Base-by-base conservation (phyloP, 371 early-diverging fungal genomes). In the Caulochytrium protostelioides region DNA sequence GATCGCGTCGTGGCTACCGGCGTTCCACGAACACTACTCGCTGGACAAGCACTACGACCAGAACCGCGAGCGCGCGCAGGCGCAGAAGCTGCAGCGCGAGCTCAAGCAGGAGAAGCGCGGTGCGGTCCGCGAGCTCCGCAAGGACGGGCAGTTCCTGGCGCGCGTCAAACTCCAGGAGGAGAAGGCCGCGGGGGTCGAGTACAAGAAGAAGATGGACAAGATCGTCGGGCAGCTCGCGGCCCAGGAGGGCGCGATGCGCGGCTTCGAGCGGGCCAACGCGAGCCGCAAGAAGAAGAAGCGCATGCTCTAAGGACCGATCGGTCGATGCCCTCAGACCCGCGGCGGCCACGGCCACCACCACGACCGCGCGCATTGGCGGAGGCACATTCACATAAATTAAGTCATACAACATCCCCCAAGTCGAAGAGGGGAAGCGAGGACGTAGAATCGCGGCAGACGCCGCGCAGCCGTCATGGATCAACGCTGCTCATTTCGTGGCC, bases 71-170 rank as follows among this genome's bases (percentile, higher is more conserved):
- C 66, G 72, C 35, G 58, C 70, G 29, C 71, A 81, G 52, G 42
- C 50, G n/a, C 58, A 62, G 39, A 86, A 83, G 53, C 57, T 87
- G 35, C 56, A 75, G 31, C 46, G 65, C 5, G 75, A 80, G 57
- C 52, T 75, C 54, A 81, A 78, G 64, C 74, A 79, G 55, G 92
- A 92, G 53, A 59, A 64, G 55, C 81, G 85, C 57, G 89, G 91
- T 13, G 89, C 90, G 3, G 62, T 83, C 24, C 74, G 92, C 25
- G 92, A 95, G 54, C 53, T 95, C 41, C 76, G 87, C 34, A 82
- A 86, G 55, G 97, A 95, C 54, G 72, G 74, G 22, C 66, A 66
- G 50, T 95, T 89, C 42, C 46, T 92, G 27, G 79, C 83, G 13
- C 53, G 72, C 22, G 72, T 79, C 54, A 62, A 70, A 40, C 52